phyloP scores from a whole-genome alignment of 2,329 filamentous ascomycete species.

The Bipolaris bicolor region DNA sequence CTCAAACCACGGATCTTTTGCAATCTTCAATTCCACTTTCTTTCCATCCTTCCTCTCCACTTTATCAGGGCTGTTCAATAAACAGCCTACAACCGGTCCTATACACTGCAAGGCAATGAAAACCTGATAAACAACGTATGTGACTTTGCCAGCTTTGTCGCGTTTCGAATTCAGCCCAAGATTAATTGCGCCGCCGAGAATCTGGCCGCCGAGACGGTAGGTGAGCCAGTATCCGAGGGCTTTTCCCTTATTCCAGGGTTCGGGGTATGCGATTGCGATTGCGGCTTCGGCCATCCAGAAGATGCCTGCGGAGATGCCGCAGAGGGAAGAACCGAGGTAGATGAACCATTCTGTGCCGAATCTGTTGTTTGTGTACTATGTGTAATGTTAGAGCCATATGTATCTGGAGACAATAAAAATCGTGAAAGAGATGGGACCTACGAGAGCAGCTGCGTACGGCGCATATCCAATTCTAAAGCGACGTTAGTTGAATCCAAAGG shows the following conservation, averaged over 20 bases:
- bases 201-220: conserved; percentile 67
- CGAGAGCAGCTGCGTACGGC: conserved; percentile 68
- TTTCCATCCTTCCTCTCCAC: conserved; percentile 71
- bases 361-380: conserved; percentile 70
- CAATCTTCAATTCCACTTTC: conserved; percentile 65
- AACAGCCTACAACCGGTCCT: conserved; percentile 68
- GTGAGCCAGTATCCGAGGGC: conserved; percentile 71
- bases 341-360: conserved; percentile 73
- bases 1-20: conserved; percentile 63
- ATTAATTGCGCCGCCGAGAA: conserved; percentile 74
- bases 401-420: too few species aligned
- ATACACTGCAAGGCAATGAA: conserved; percentile 74
- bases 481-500: background rate
- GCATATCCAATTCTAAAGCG: conserved; percentile 66
- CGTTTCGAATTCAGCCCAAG: conserved; percentile 67
- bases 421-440: background rate
- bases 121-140: conserved; percentile 70
- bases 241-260: conserved; percentile 59
- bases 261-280: conserved; percentile 74
- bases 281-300: conserved; percentile 80
- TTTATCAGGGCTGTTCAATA: conserved; percentile 65
- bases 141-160: conserved; percentile 67
- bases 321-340: conserved; percentile 70
- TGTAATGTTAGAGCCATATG: background rate
- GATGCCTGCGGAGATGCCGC: conserved; percentile 72